These are phyloP conservation scores for Zopfochytrium polystomum DNA, from an alignment of 371 early-diverging fungal genomes.

Conservation along the genomic window DNA sequence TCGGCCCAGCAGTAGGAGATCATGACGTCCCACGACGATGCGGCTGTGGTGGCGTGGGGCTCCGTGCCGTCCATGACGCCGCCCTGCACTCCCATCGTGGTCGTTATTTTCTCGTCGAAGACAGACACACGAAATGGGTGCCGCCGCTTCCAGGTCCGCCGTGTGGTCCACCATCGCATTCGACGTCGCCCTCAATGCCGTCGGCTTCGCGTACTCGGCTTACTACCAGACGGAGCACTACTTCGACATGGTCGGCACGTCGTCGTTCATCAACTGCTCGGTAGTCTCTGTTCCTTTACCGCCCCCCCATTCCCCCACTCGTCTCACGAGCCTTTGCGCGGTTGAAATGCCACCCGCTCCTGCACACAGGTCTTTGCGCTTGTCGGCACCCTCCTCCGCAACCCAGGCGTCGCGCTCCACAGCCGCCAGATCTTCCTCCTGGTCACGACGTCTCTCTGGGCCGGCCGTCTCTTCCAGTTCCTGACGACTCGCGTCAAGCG, in stretches of 20 bases:
- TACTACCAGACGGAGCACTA: conserved; percentile 28
- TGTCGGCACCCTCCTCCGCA: neutral
- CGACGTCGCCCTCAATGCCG: conserved; percentile 16
- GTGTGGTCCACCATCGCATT: too few species aligned
- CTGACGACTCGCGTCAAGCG: conserved; percentile 11
- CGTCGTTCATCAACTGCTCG: conserved; percentile 16
- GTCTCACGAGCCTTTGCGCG: neutral
- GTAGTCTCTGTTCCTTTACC: conserved; percentile 6
- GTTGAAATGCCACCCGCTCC: neutral
- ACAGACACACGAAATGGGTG: too few species aligned
- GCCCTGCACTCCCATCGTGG: too few species aligned
- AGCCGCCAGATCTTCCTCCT: conserved; percentile 25
- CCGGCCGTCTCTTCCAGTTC: conserved; percentile 23
- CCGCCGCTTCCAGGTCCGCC: too few species aligned
- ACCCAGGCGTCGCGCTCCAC: conserved; percentile 3
- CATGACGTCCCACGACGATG: too few species aligned
- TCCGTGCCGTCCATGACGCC: too few species aligned
- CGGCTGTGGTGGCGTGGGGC: too few species aligned
- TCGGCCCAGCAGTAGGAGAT: too few species aligned
- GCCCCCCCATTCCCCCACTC: neutral
- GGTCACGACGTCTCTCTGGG: conserved; percentile 26
- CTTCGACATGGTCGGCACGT: conserved; percentile 32
- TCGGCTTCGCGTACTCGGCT: conserved; percentile 20
- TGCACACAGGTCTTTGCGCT: neutral
- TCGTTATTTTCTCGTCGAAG: too few species aligned